Base-by-base conservation (phyloP, 192 early-diverging fungal species). In the Linnemannia zychae region DNA sequence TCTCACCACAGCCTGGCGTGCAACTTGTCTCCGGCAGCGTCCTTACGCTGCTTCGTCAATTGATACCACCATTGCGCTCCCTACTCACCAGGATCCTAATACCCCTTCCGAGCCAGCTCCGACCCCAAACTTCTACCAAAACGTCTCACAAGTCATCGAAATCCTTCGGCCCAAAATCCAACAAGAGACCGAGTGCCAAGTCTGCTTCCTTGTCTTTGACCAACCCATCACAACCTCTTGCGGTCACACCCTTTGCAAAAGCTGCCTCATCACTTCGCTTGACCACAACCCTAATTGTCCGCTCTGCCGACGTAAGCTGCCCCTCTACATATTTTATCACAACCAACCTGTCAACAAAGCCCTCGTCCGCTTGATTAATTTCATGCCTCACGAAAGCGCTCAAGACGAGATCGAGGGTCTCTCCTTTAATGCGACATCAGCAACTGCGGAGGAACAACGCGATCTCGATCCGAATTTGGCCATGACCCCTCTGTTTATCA, bases 241-340 rank as follows among this genome's bases (percentile, higher is more conserved):
- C 65, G 94, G 94, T 0, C 94, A 95, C 78, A 92, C 90, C n/a
- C 89, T 89, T 67, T 95, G 94, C 77, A 87, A 87, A 28, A 65
- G 66, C 9, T 95, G 94, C 74, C 48, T 95, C 5, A 81, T 92
- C n/a, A 82, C 86, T 16, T 88, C 92, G 1, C 50, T 93, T 4
- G 92, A 93, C 71, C 88, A 92, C 79, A 82, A 81, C 68, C 72
- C 73, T 65, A 68, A 48, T 40, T 92, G 91, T 57, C 90, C 91
- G 0, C 74, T 90, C 66, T 92, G 91, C 70, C 60, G 91, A 50
- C 72, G 82, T 16, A 46, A 67, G 40, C 69, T 92, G 7, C 84
- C 82, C 13, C 70, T 78, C 34, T 77, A 78, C 50, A 67, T 88
- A 71, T 67, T 76, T 47, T 77, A 80, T 63, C 79, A 80, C 37